These are phyloP conservation scores for Orbilia brochopaga DNA, from an alignment of 2,329 filamentous ascomycete genomes.

Conservation along the genomic window DNA sequence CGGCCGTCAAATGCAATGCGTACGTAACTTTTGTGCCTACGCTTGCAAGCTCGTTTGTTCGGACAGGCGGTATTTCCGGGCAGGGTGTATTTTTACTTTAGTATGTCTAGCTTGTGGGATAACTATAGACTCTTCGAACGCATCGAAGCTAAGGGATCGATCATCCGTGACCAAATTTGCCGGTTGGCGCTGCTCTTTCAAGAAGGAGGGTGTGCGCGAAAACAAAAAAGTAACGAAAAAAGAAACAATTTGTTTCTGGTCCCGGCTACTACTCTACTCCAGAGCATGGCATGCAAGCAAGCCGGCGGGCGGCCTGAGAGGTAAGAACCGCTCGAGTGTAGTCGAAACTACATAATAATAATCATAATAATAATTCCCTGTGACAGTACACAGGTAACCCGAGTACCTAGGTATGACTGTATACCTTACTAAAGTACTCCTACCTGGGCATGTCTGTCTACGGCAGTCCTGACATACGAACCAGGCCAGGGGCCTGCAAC, in stretches of 20 bases:
- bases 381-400: too few species aligned
- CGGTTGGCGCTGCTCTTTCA: slow-evolving; percentile 49
- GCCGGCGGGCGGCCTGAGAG: neutral
- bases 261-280: neutral
- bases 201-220: slow-evolving; percentile 48
- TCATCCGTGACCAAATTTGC: slow-evolving; percentile 47
- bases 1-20: too few species aligned
- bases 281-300: neutral
- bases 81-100: neutral
- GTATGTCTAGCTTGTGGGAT: neutral
- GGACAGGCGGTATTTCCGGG: slow-evolving; percentile 2
- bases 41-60: too few species aligned
- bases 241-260: neutral
- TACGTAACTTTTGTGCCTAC: neutral
- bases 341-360: too few species aligned
- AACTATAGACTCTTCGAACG: neutral
- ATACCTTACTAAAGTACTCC: neutral
- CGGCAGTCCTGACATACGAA: too few species aligned
- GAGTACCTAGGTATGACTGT: too few species aligned
- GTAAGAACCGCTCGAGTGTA: too few species aligned
- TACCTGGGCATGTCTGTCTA: slow-evolving; percentile 2
- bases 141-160: slow-evolving; percentile 31
- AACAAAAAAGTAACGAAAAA: slow-evolving; percentile 5
- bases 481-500: neutral
- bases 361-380: too few species aligned